A percentile compares a stretch with the other conserved stretches of the same genome.
These are phyloP conservation scores for Neurospora sp. DNA, from an alignment of 2,329 filamentous ascomycete species.

Conservation along the genomic window DNA sequence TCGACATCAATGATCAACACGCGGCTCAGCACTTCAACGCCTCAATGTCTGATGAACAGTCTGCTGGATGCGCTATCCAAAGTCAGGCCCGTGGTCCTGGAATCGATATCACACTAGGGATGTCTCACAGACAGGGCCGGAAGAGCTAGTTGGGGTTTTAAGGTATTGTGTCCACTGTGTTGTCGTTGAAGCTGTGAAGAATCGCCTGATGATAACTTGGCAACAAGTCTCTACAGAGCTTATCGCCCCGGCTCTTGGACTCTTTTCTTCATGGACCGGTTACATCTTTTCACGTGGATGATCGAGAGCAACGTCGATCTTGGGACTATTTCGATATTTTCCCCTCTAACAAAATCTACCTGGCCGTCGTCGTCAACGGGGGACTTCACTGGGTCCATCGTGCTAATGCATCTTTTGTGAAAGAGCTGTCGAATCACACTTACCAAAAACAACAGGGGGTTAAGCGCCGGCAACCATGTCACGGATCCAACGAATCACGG, in stretches of 20 bases:
- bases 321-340: background rate
- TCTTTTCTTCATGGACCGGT: background rate
- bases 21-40: background rate
- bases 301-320: background rate
- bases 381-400: background rate
- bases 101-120: background rate
- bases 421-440: constrained; percentile 15
- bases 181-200: background rate
- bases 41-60: background rate
- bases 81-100: background rate
- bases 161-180: background rate
- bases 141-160: background rate
- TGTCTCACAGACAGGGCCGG: background rate
- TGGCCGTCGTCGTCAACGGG: background rate
- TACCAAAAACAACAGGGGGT: constrained; percentile 9
- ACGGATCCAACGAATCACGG: constrained; percentile 15
- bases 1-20: background rate
- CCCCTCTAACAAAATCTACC: background rate
- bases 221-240: background rate
- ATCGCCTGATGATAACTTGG: background rate
- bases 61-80: background rate
- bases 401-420: constrained; percentile 9
- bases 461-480: constrained; percentile 20
- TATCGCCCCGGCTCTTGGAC: background rate
- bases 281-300: background rate